A percentile compares a stretch with the other conserved stretches of the same genome.
These are phyloP conservation scores for Debaryomyces coudertii DNA, from an alignment of 1,139 yeast species.

Conservation along the genomic window DNA sequence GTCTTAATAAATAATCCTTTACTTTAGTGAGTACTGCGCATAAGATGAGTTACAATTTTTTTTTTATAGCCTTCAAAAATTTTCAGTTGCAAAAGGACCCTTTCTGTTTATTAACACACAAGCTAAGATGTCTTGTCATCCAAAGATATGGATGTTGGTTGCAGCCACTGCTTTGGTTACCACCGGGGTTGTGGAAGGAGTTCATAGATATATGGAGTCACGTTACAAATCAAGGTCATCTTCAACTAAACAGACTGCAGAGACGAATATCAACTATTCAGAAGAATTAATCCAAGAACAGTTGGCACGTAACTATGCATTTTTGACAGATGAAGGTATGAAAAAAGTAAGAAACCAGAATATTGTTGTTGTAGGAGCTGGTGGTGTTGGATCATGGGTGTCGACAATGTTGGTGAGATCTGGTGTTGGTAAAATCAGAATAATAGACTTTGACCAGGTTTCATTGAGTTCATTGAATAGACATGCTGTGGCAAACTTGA, in stretches of 20 bases:
- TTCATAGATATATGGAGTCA: slow-evolving; percentile 30
- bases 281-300: slow-evolving; percentile 87
- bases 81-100: slow-evolving; percentile 10
- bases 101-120: neutral
- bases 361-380: slow-evolving; percentile 93
- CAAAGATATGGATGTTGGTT: slow-evolving; percentile 34
- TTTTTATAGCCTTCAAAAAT: slow-evolving; percentile 4
- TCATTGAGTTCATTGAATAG: slow-evolving; percentile 88
- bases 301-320: slow-evolving; percentile 90
- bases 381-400: slow-evolving; percentile 98
- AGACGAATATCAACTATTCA: slow-evolving; percentile 42
- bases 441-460: slow-evolving; percentile 95
- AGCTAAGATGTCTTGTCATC: slow-evolving; percentile 8
- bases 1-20: too few relatives aligned
- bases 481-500: slow-evolving; percentile 87
- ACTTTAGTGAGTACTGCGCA: slow-evolving; percentile 5
- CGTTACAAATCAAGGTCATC: slow-evolving; percentile 5
- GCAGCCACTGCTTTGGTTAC: slow-evolving; percentile 46
- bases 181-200: slow-evolving; percentile 41
- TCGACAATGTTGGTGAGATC: slow-evolving; percentile 90
- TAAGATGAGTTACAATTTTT: neutral
- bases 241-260: slow-evolving; percentile 5
- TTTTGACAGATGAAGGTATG: slow-evolving; percentile 85
- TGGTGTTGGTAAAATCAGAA: slow-evolving; percentile 76
- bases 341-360: slow-evolving; percentile 70